Base-by-base conservation (phyloP, 352 stramenopile species). In the Phytopythium chamaehyphon region DNA sequence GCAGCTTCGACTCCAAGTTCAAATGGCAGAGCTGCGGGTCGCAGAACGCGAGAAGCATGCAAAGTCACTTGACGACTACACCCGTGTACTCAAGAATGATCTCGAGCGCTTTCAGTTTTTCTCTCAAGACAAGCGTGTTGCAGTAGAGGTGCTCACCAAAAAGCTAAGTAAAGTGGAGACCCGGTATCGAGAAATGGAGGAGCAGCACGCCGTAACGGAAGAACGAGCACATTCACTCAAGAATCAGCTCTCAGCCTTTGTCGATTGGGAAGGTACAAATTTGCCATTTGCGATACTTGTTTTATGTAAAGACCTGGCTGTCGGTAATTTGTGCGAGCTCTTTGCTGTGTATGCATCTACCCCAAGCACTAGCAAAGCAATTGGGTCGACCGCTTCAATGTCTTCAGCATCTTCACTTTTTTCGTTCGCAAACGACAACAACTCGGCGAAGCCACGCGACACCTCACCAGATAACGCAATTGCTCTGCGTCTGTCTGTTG, bases 21-120 rank as follows among this genome's bases (percentile, higher is more conserved):
- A 84, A 48, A 69, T 76, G 55, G 73, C 73, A 10, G 73, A 86
- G 44, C 54, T 82, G 7, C 71, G 81, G 10, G 71, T 69, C 8
- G 58, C 73, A 9, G 80, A 89, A 31, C 70, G 71, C 12, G 76
- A 86, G 12, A 81, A 86, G 39, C 78, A 88, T 24, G 71, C 75
- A 6, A 74, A 78, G 35, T 81, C 73, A 11, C 56, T 88, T 19
- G 77, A 86, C 31, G 76, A 88, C 35, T 91, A 88, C 62, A 88
- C 80, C 22, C 70, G 74, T 12, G 80, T 91, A 11, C 59, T 91
- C 15, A 76, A 76, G 11, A 83, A 60, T 28, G 80, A 91, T 44
- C 56, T 91, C 18, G 80, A 91, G 53, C 73, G 77, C 14, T 89
- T 81, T 39, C 80, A 91, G 47, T 89, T 89, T 44, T 85, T 89